Evolutionary conservation across 345 rosid genomes (phyloP).

Genomic region (Angophora floribunda): DNA sequence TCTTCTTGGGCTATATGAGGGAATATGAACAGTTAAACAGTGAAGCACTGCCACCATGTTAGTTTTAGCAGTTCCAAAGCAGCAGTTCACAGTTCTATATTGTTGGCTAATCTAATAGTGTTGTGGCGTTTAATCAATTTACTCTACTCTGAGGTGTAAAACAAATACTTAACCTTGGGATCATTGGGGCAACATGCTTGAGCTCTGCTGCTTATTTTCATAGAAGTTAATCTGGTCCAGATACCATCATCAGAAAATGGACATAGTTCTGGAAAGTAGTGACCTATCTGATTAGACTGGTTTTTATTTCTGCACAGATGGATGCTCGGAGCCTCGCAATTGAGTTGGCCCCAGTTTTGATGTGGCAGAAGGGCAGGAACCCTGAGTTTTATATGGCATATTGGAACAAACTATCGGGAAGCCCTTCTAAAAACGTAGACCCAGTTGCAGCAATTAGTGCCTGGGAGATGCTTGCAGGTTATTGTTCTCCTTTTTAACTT

Average conservation of each 20-base stretch:
- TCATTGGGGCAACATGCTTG: not conserved
- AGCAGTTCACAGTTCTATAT: not conserved
- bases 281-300: not conserved
- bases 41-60: not conserved
- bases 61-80: not conserved
- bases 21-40: not conserved
- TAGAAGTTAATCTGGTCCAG: not conserved
- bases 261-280: not conserved
- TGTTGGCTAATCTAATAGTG: not conserved
- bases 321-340: constrained; percentile 75
- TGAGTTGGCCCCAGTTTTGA: constrained; percentile 83
- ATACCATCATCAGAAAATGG: not conserved
- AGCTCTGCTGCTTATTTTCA: not conserved
- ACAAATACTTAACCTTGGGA: not conserved
- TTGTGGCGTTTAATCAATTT: not conserved
- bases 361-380: constrained; percentile 72
- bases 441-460: constrained; percentile 32
- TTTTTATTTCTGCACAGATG: constrained; percentile 42
- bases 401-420: constrained; percentile 54
- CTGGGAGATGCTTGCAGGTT: constrained; percentile 90
- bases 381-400: constrained; percentile 62
- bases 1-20: not conserved
- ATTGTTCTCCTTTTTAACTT: not conserved
- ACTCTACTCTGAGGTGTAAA: not conserved
- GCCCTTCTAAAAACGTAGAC: constrained; percentile 31